Conservation (phyloP, 441 rosid genomes). For the Gossypium schwendimanii region DNA sequence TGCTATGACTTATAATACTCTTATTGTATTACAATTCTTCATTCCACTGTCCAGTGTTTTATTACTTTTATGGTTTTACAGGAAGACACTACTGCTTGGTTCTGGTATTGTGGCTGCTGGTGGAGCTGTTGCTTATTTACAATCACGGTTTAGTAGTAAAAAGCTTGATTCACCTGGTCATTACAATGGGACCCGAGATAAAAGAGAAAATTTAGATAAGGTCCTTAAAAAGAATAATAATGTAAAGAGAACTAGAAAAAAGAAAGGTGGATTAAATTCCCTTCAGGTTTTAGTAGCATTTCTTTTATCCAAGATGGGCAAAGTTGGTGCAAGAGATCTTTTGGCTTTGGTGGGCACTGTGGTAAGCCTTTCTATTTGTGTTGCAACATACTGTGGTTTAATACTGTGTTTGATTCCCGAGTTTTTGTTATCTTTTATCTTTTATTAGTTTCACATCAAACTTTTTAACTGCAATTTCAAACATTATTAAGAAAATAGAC, state of each 20-base stretch:
- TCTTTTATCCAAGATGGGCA: conserved; percentile 87
- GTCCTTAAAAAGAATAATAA: conserved; percentile 26
- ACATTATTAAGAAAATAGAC: not conserved
- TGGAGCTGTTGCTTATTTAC: conserved; percentile 73
- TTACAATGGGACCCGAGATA: conserved; percentile 46
- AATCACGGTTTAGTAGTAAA: conserved; percentile 42
- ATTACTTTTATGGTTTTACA: conserved; percentile 19
- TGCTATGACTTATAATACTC: not conserved
- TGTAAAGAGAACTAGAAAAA: conserved; percentile 33
- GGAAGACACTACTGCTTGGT: conserved; percentile 78
- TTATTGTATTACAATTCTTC: not conserved
- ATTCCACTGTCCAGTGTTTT: not conserved
- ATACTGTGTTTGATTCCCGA: not conserved
- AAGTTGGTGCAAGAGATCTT: conserved; percentile 82
- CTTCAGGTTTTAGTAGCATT: conserved; percentile 68
- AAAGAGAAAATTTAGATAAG: conserved; percentile 34
- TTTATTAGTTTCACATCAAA: not conserved
- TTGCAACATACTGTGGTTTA: not conserved
- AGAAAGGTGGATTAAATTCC: conserved; percentile 74
- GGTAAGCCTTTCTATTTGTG: conserved; percentile 44
- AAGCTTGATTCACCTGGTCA: conserved; percentile 34
- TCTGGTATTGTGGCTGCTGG: conserved; percentile 79
- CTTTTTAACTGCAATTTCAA: not conserved
- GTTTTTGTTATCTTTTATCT: not conserved
- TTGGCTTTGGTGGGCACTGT: conserved; percentile 67